A percentile compares a stretch with the other conserved stretches of the same genome.
Conservation (phyloP, 495 filamentous ascomycete species). For the Penicillium bialowiezense region DNA sequence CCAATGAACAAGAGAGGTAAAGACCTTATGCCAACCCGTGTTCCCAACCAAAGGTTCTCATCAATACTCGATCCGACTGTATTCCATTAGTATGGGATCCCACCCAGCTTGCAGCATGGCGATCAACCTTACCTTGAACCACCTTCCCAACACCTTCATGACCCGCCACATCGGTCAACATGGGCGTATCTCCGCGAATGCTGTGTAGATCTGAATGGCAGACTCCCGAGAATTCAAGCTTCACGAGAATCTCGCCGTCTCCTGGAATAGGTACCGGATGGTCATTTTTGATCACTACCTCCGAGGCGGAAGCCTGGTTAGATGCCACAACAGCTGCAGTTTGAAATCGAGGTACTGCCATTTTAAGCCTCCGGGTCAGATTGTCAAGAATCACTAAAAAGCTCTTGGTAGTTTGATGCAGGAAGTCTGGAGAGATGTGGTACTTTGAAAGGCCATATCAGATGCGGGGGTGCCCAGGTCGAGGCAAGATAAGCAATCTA, state of each 20-base stretch:
- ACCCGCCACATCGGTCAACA: slow-evolving; percentile 44
- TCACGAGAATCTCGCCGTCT: slow-evolving; percentile 36
- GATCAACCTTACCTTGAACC: slow-evolving; percentile 25
- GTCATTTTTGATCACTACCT: slow-evolving; percentile 28
- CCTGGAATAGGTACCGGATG: slow-evolving; percentile 34
- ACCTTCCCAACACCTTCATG: slow-evolving; percentile 45
- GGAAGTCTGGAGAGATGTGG: neutral
- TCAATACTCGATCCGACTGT: slow-evolving; percentile 32
- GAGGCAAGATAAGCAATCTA: slow-evolving; percentile 3
- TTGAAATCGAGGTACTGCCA: slow-evolving; percentile 31
- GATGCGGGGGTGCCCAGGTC: slow-evolving; percentile 14
- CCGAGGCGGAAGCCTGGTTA: slow-evolving; percentile 19
- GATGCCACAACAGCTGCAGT: slow-evolving; percentile 35
- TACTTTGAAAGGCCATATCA: neutral
- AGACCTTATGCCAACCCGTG: slow-evolving; percentile 38
- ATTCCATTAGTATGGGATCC: neutral
- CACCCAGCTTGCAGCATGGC: neutral
- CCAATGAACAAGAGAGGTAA: slow-evolving; percentile 4
- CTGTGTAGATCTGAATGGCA: slow-evolving; percentile 46
- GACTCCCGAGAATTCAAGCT: slow-evolving; percentile 42
- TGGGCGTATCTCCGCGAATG: slow-evolving; percentile 43
- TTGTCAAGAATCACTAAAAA: neutral
- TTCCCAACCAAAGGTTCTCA: slow-evolving; percentile 32
- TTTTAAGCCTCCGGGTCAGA: slow-evolving; percentile 10
- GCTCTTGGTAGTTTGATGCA: neutral